Evolutionary conservation across 208 protist species (phyloP), one percentile per base, ranked within the genome.

Genomic region (Acanthamoeba pearcei): DNA sequence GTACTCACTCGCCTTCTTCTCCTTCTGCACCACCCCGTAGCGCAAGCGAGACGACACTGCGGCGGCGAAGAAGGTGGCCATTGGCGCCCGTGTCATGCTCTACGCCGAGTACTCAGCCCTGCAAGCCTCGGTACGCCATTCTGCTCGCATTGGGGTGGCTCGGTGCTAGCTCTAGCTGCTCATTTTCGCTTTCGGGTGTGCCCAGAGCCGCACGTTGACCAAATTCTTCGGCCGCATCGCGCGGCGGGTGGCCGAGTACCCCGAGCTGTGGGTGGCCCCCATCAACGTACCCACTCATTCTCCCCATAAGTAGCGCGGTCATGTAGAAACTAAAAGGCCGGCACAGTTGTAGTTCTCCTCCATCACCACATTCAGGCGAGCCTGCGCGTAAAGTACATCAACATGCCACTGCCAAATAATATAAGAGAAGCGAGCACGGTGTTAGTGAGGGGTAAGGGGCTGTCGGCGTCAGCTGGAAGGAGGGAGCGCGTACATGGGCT

Each of bases 251-350:
- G 72, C 32, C 72, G 72, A 80, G 35, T 29, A 42, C 72, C 72
- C 72, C 72, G 72, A 80, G 72, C 72, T 80, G 35, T 80, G 72
- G 72, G 72, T 80, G 72, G 29, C 72, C 15, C 72, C 72, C 22
- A 80, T 80, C 72, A 10, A 68, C 55, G 55, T 60, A 24, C 55
- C 55, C 13, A 60, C 55, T 49, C 55, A 60, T 22, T 15, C 13
- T 60, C 55, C 55, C 46, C 46, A 49, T 13, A 3, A 10, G 46
- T 49, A 49, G 46, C 46, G 12, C 46, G 12, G 9, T 49, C 12
- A 13, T 49, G 46, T 0, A 49, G 46, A 13, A 49, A 42, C 38
- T 42, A 42, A 49, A 49, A 49, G 46, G 38, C 38, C 35, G 38
- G 38, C 38, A 42, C 38, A 49, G 46, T 49, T 10, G 55, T 60